A percentile compares a stretch with the other conserved stretches of the same genome.
These are phyloP conservation scores for Begonia masoniana DNA, from an alignment of 306 rosid species.

Conservation along the genomic window DNA sequence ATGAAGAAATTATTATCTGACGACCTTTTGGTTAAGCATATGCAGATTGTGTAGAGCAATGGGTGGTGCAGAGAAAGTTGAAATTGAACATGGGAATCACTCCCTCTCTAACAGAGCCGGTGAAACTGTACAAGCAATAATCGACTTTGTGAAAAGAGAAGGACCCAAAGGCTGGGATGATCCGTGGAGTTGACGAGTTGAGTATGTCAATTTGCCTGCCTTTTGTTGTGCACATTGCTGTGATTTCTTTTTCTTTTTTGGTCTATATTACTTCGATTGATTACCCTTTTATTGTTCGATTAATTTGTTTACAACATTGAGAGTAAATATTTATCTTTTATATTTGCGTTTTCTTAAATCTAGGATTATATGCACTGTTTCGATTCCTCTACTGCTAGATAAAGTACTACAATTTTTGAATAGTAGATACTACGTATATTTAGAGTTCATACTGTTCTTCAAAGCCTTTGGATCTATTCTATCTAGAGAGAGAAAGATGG, in stretches of 20 bases:
- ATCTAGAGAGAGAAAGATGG: no score
- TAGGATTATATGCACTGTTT: no score
- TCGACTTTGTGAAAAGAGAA: slow-evolving; percentile 73
- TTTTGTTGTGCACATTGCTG: background rate
- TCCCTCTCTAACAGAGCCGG: slow-evolving; percentile 84
- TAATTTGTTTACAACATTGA: background rate
- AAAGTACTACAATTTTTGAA: no score
- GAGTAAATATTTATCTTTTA: no score
- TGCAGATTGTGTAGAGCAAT: slow-evolving; percentile 84
- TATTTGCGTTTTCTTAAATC: no score
- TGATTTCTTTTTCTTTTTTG: no score
- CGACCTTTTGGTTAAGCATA: slow-evolving; percentile 7
- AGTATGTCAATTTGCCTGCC: slow-evolving; percentile 1
- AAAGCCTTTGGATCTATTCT: no score
- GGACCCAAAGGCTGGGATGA: slow-evolving; percentile 99
- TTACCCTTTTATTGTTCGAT: slow-evolving; percentile 3
- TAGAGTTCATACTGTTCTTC: no score
- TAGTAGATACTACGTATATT: no score
- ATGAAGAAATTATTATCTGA: background rate
- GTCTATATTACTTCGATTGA: background rate
- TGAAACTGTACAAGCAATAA: slow-evolving; percentile 71
- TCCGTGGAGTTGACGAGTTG: slow-evolving; percentile 60
- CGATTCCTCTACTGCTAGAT: no score
- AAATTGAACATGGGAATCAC: slow-evolving; percentile 84
- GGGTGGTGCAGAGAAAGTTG: slow-evolving; percentile 95